Evolutionary conservation across 192 early-diverging fungal genomes (phyloP).

Genomic region (Backusella macrospora): DNA sequence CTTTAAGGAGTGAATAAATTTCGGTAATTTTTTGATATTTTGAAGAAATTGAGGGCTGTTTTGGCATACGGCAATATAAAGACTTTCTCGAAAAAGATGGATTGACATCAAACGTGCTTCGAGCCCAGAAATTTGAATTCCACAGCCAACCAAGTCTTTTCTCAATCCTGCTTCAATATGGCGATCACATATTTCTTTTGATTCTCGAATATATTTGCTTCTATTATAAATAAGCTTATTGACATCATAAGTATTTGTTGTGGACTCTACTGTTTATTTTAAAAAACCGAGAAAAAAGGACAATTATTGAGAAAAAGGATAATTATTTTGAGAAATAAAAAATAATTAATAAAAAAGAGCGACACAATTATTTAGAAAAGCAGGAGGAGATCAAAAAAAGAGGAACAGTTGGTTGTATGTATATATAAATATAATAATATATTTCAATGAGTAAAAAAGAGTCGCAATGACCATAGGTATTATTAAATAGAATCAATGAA

Average conservation of each 20-base stretch:
- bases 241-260: not conserved
- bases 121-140: not conserved
- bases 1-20: not conserved
- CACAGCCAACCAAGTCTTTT: constrained; percentile 5
- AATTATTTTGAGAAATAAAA: too few species aligned
- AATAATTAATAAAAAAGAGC: too few species aligned
- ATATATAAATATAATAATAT: too few species aligned
- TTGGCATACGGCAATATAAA: constrained; percentile 3
- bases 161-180: constrained; percentile 4
- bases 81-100: constrained; percentile 1
- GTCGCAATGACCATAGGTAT: too few species aligned
- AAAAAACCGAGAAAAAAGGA: too few species aligned
- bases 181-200: constrained; percentile 14
- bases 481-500: too few species aligned
- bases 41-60: not conserved
- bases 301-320: too few species aligned
- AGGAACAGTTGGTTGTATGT: too few species aligned
- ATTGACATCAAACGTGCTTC: constrained; percentile 10
- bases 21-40: not conserved
- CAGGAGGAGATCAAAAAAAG: too few species aligned
- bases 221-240: constrained; percentile 8
- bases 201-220: constrained; percentile 7
- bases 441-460: too few species aligned
- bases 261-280: too few species aligned
- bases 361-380: too few species aligned